Evolutionary conservation across 1,284 basidiomycete species (phyloP).

Genomic region (Earliella scabrosa): DNA sequence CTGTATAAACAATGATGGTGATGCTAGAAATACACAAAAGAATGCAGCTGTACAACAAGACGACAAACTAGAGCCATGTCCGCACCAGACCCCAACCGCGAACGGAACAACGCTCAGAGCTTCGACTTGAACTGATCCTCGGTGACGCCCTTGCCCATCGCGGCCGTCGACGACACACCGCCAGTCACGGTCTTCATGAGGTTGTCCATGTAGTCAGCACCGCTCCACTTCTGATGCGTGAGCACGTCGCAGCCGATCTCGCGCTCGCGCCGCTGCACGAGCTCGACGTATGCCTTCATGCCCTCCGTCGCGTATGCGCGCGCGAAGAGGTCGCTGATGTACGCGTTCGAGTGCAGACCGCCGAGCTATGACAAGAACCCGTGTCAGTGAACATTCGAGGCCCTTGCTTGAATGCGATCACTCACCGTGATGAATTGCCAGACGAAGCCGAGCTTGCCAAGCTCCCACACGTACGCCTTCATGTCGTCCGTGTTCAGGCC

Average conservation of each 20-base stretch:
- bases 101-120: conserved; percentile 42
- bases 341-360: conserved; percentile 96
- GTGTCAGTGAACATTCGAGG: background rate
- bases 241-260: conserved; percentile 92
- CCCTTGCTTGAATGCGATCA: conserved; percentile 12
- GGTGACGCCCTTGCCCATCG: conserved; percentile 95
- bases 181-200: conserved; percentile 95
- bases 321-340: conserved; percentile 95
- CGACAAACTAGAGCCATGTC: too few relatives aligned
- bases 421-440: conserved; percentile 99
- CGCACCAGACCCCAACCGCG: too few relatives aligned
- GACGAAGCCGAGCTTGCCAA: conserved; percentile 91
- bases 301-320: conserved; percentile 87
- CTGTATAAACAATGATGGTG: background rate
- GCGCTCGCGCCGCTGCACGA: conserved; percentile 85
- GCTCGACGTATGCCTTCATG: conserved; percentile 90
- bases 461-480: conserved; percentile 91
- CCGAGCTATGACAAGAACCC: conserved; percentile 67
- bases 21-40: too few relatives aligned
- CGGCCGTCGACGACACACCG: conserved; percentile 92
- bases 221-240: conserved; percentile 95
- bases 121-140: conserved; percentile 84
- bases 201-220: conserved; percentile 91
- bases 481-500: conserved; percentile 87
- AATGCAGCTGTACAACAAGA: too few relatives aligned